Evolutionary conservation across 1,284 basidiomycete species (phyloP).

Genomic region (Leccinum pallidistipes): DNA sequence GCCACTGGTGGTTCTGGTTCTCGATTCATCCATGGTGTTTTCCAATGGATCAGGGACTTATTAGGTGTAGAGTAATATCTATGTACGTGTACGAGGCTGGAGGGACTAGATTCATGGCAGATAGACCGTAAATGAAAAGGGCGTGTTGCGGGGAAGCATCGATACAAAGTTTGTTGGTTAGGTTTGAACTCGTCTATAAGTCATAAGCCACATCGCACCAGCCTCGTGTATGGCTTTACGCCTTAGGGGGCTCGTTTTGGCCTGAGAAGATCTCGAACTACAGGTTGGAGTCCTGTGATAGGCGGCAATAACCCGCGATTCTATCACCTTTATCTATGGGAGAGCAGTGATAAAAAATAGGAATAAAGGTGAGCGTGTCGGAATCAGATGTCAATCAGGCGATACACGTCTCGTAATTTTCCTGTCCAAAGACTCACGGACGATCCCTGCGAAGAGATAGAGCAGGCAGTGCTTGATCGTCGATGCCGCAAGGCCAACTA

Average conservation of each 20-base stretch:
- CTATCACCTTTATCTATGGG: slow-evolving; percentile 20
- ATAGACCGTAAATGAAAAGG: slow-evolving; percentile 25
- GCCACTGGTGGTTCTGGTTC: slow-evolving; percentile 17
- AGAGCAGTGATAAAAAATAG: slow-evolving; percentile 12
- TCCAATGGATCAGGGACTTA: slow-evolving; percentile 6
- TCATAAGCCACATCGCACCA: slow-evolving; percentile 10
- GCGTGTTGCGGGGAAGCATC: slow-evolving; percentile 31
- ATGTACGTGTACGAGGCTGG: slow-evolving; percentile 17
- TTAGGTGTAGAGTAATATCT: slow-evolving; percentile 17
- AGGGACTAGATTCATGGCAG: slow-evolving; percentile 9
- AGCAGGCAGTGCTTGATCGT: slow-evolving; percentile 16
- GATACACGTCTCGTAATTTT: slow-evolving; percentile 15
- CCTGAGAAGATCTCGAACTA: neutral
- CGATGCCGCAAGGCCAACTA: slow-evolving; percentile 9
- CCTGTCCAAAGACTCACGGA: neutral
- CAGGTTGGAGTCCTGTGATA: slow-evolving; percentile 6
- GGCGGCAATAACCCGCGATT: slow-evolving; percentile 16
- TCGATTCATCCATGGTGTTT: slow-evolving; percentile 4
- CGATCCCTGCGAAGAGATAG: slow-evolving; percentile 14
- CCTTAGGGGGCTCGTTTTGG: slow-evolving; percentile 10
- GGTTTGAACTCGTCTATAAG: slow-evolving; percentile 8
- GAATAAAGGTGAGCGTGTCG: neutral
- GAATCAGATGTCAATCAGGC: neutral
- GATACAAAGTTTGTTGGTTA: slow-evolving; percentile 19
- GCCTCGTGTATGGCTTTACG: slow-evolving; percentile 20